Evolutionary conservation across 495 filamentous ascomycete genomes (phyloP), one percentile per base, ranked within the genome.

Genomic region (Emericellopsis terricola): DNA sequence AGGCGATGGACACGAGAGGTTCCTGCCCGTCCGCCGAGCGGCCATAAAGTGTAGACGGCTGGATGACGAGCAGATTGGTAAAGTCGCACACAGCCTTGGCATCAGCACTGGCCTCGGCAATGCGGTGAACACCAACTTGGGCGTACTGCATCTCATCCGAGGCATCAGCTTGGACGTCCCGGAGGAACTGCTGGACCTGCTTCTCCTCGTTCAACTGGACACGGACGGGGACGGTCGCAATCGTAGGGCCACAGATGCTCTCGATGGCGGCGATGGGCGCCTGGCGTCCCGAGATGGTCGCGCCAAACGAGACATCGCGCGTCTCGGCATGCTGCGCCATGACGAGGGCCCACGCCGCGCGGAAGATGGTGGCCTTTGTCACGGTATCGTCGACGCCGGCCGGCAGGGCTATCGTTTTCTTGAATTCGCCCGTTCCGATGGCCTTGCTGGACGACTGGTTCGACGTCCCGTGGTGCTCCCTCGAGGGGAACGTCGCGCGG

Each of bases 181-280:
- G 14, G 19, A 53, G 29, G 15, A 48, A 50, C 3, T 38, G 33
- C 5, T 19, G 20, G 6, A 50, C 10, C 13, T 18, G n/a, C 24
- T 31, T 32, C 4, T 36, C 38, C 15, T 29, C 26, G 16, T 30
- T 19, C 7, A 51, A 13, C 2, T 28, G 31, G 3, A 56, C 47
- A 2, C 71, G 56, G 8, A 67, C 47, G 2, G 74, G 74, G 0
- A 76, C 47, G 0, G 74, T 76, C 14, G 71, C 59, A 29, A 78
- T 63, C 2, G 71, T 53, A 1, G 73, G 59, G 0, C 65, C 69
- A 7, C 53, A 42, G 28, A 70, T 61, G 13, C 54, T 47, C 13
- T 51, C 50, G 11, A 73, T 45, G 16, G 59, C 65, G 6, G 45
- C 38, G 1, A 73, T 40, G 8, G 56, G 47, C n/a, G n/a, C n/a